Evolutionary conservation across 306 rosid genomes (phyloP).

Genomic region (Trifolium fragiferum): DNA sequence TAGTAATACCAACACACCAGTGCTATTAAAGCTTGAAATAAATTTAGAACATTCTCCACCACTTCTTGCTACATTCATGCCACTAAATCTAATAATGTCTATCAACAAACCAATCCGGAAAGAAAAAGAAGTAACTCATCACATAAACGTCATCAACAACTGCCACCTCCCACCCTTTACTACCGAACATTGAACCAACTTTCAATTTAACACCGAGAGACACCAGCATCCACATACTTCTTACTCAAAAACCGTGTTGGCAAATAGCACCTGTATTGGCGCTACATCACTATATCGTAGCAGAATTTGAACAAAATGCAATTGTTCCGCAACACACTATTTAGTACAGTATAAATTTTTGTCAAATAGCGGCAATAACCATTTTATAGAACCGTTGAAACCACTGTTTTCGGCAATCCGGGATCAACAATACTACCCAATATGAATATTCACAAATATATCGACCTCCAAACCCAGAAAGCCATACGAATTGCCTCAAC

Average conservation of each 20-base stretch:
- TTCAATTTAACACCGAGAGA: background rate
- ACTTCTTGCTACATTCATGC: background rate
- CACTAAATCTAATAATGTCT: slow-evolving; percentile 13
- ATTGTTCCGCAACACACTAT: background rate
- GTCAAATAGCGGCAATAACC: background rate
- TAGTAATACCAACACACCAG: background rate
- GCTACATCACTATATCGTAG: background rate
- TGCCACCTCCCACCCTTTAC: slow-evolving; percentile 1
- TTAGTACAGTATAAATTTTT: background rate
- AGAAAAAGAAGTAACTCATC: background rate
- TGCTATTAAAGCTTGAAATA: background rate
- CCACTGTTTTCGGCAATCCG: background rate
- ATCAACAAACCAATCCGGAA: background rate
- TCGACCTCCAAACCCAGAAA: slow-evolving; percentile 18
- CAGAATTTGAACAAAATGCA: background rate
- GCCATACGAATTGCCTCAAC: slow-evolving; percentile 18
- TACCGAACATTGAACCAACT: slow-evolving; percentile 14
- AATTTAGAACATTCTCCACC: background rate
- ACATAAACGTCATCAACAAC: slow-evolving; percentile 20
- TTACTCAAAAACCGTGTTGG: background rate
- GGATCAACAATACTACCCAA: background rate
- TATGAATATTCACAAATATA: background rate
- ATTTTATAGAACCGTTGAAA: background rate
- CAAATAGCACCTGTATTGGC: background rate
- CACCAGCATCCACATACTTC: slow-evolving; percentile 16